These are phyloP conservation scores for Aspergillus uvarum DNA, from an alignment of 2,329 filamentous ascomycete species.

Conservation along the genomic window DNA sequence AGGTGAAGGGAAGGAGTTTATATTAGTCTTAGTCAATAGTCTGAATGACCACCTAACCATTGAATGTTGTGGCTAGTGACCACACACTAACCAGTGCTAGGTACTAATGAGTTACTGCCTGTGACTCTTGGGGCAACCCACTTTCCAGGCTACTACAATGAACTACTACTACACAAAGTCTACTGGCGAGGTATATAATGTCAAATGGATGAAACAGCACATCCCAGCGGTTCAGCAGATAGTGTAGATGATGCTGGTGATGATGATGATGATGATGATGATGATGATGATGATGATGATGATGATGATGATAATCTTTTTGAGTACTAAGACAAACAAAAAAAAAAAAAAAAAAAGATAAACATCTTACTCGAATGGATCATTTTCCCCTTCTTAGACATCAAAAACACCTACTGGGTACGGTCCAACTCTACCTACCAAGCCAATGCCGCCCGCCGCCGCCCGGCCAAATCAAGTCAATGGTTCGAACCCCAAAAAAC, in stretches of 20 bases:
- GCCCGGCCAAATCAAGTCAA: neutral
- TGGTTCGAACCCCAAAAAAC: too few relatives aligned
- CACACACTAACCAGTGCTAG: neutral
- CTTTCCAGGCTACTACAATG: neutral
- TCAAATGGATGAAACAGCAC: neutral
- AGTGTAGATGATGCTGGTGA: neutral
- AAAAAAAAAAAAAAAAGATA: too few relatives aligned
- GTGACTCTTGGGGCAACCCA: neutral
- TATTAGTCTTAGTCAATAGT: neutral
- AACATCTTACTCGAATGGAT: neutral
- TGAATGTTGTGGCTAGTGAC: conserved; percentile 17
- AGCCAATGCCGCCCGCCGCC: neutral
- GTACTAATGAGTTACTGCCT: neutral
- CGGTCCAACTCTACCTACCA: neutral
- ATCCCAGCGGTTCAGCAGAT: neutral
- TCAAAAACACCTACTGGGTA: too few relatives aligned
- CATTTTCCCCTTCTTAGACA: neutral
- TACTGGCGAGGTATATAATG: neutral
- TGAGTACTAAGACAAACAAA: too few relatives aligned
- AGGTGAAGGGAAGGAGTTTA: neutral
- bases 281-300: neutral
- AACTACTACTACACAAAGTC: neutral
- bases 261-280: neutral
- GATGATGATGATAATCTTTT: neutral
- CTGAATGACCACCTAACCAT: conserved; percentile 6